phyloP scores from a whole-genome alignment of 2,329 filamentous ascomycete species.

The Dactylellina parvicollis region DNA sequence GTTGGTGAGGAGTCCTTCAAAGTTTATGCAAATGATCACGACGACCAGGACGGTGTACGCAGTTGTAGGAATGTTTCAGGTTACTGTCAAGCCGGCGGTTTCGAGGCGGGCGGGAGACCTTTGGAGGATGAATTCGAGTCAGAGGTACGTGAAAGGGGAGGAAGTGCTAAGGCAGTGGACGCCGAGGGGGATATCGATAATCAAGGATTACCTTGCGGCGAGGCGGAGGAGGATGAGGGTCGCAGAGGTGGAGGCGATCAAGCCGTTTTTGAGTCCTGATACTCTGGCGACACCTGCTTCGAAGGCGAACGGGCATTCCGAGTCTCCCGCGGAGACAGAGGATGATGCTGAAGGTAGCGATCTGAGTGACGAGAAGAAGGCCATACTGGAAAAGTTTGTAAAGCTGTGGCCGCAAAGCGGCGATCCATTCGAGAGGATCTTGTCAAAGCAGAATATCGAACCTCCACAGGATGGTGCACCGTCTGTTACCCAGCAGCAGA shows the following conservation, averaged over 20 bases:
- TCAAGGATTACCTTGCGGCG: conserved; percentile 83
- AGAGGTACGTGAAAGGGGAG: conserved; percentile 96
- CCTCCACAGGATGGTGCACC: conserved; percentile 73
- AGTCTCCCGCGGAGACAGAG: conserved; percentile 58
- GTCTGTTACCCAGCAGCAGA: conserved; percentile 51
- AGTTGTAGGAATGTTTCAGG: conserved; percentile 83
- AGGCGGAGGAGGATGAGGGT: conserved; percentile 78
- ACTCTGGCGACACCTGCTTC: conserved; percentile 40
- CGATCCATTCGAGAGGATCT: conserved; percentile 58
- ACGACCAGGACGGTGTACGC: conserved; percentile 86
- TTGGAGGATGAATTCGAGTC: conserved; percentile 94
- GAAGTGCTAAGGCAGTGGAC: conserved; percentile 86
- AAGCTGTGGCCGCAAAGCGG: conserved; percentile 69
- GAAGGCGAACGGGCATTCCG: conserved; percentile 59
- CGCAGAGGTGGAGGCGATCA: conserved; percentile 80
- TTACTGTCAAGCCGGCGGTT: conserved; percentile 85
- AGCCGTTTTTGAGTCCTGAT: conserved; percentile 70
- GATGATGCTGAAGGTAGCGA: conserved; percentile 62
- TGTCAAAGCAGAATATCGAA: conserved; percentile 68
- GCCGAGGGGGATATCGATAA: conserved; percentile 86
- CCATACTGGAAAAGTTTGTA: conserved; percentile 68
- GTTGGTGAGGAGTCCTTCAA: conserved; percentile 81
- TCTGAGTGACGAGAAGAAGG: conserved; percentile 64
- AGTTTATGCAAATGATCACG: conserved; percentile 88
- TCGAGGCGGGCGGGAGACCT: conserved; percentile 92